phyloP scores from a whole-genome alignment of 2,329 filamentous ascomycete species.

The Ophiobolus disseminans region DNA sequence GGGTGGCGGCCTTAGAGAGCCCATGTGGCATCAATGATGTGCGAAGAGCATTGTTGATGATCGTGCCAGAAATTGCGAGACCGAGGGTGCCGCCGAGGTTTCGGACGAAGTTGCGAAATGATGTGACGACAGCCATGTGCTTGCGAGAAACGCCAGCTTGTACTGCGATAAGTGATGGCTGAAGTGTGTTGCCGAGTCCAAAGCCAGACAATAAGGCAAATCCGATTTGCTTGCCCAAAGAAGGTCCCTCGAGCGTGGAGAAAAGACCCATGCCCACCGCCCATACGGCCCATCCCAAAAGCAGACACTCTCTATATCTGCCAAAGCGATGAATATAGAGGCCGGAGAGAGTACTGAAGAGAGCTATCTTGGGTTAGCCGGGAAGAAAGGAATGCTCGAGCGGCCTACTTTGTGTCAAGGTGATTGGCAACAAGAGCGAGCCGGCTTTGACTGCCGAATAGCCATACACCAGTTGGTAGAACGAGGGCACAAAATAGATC shows the following conservation, averaged over 20 bases:
- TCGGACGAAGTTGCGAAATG: constrained; percentile 68
- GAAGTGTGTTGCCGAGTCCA: constrained; percentile 60
- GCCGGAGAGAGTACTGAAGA: constrained; percentile 30
- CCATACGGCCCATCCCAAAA: constrained; percentile 30
- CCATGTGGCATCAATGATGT: constrained; percentile 12
- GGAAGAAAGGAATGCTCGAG: too few species aligned
- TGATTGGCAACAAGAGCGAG: constrained; percentile 56
- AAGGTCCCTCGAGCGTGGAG: constrained; percentile 21
- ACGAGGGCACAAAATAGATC: constrained; percentile 68
- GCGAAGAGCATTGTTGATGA: constrained; percentile 39
- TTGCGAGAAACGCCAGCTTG: constrained; percentile 60
- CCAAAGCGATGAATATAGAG: constrained; percentile 26
- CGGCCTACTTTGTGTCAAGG: constrained; percentile 47
- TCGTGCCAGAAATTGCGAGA: constrained; percentile 56
- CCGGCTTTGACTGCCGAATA: constrained; percentile 60
- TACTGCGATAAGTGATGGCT: constrained; percentile 63
- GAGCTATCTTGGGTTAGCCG: constrained; percentile 8
- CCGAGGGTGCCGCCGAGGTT: constrained; percentile 66
- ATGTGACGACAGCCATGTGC: constrained; percentile 68
- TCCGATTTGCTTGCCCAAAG: constrained; percentile 24
- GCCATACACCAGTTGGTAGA: constrained; percentile 66
- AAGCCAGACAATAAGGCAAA: constrained; percentile 29
- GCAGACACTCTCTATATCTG: constrained; percentile 26
- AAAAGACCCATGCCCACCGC: constrained; percentile 24
- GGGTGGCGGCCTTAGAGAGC: constrained; percentile 16